A percentile compares a stretch with the other conserved stretches of the same genome.
These are phyloP conservation scores for Dillenia turbinata DNA, from an alignment of 164 flowering plant species.

Conservation along the genomic window DNA sequence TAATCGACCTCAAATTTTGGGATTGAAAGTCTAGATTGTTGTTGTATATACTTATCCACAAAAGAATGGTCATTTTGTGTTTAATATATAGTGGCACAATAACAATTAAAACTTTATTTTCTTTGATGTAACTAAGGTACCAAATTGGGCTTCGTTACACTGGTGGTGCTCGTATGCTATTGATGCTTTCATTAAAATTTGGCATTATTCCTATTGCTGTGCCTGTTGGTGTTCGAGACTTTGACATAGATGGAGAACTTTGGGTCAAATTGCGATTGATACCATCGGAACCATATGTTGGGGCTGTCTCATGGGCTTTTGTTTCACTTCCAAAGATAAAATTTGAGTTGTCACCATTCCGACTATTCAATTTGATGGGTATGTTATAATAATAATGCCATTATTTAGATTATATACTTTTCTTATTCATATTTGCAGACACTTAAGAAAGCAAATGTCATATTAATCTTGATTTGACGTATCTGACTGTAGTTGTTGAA, in stretches of 20 bases:
- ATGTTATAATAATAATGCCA: slow-evolving; percentile 15
- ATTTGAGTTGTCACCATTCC: slow-evolving; percentile 88
- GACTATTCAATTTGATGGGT: slow-evolving; percentile 96
- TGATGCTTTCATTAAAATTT: slow-evolving; percentile 76
- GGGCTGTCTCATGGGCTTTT: slow-evolving; percentile 94
- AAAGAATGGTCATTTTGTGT: too few relatives aligned
- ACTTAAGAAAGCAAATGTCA: too few relatives aligned
- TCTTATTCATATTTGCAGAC: too few relatives aligned
- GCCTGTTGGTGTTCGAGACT: slow-evolving; percentile 85
- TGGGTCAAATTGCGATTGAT: slow-evolving; percentile 94
- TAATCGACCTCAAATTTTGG: too few relatives aligned
- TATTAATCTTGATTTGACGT: too few relatives aligned
- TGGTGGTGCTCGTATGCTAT: slow-evolving; percentile 92
- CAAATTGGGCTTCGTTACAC: slow-evolving; percentile 94
- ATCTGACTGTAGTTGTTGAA: too few relatives aligned
- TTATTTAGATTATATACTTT: too few relatives aligned
- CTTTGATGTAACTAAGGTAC: slow-evolving; percentile 28
- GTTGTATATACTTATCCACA: too few relatives aligned
- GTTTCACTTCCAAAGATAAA: slow-evolving; percentile 94
- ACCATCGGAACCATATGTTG: slow-evolving; percentile 95
- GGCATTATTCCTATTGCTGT: slow-evolving; percentile 72
- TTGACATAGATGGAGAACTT: slow-evolving; percentile 97
- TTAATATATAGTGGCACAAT: too few relatives aligned
- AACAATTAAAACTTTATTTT: background rate
- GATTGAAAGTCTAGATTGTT: too few relatives aligned